phyloP scores from a whole-genome alignment of 306 rosid genomes.

The Malus domestica region DNA sequence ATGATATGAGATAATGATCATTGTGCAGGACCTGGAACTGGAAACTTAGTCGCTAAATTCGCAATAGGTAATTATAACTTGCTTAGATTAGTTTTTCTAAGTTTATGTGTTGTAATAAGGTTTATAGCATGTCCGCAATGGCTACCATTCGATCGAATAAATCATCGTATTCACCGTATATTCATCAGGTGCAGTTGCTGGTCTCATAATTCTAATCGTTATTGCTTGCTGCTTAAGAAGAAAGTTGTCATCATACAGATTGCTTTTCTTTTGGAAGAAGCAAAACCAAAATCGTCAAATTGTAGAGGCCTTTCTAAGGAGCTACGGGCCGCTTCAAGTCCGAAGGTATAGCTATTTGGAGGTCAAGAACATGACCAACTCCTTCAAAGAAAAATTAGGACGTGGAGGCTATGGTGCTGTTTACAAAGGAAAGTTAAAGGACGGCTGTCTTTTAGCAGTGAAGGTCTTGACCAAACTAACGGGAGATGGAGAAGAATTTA shows the following conservation, averaged over 20 bases:
- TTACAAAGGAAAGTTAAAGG: constrained; percentile 21
- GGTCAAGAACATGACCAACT: constrained; percentile 24
- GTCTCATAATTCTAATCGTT: not conserved
- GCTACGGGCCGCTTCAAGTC: constrained; percentile 12
- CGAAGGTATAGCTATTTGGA: constrained; percentile 21
- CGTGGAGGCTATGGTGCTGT: constrained; percentile 37
- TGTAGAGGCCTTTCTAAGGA: constrained; percentile 12
- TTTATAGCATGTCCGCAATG: no score
- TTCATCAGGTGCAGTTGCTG: constrained; percentile 5
- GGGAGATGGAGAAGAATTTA: constrained; percentile 32
- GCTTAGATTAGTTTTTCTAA: no score
- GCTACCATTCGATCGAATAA: no score
- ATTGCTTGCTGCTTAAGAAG: constrained; percentile 7
- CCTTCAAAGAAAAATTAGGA: constrained; percentile 26
- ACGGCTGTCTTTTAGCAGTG: constrained; percentile 23
- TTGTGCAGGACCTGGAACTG: no score
- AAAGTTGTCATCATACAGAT: not conserved
- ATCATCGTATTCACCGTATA: not conserved
- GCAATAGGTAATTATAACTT: no score
- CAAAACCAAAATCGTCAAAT: not conserved
- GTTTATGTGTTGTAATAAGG: no score
- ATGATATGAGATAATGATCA: no score
- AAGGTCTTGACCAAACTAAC: constrained; percentile 25
- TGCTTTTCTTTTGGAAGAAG: not conserved
- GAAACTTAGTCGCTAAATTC: no score